These are phyloP conservation scores for Yamadazyma atmosphaerica DNA, from an alignment of 1,139 yeast species.

Conservation along the genomic window DNA sequence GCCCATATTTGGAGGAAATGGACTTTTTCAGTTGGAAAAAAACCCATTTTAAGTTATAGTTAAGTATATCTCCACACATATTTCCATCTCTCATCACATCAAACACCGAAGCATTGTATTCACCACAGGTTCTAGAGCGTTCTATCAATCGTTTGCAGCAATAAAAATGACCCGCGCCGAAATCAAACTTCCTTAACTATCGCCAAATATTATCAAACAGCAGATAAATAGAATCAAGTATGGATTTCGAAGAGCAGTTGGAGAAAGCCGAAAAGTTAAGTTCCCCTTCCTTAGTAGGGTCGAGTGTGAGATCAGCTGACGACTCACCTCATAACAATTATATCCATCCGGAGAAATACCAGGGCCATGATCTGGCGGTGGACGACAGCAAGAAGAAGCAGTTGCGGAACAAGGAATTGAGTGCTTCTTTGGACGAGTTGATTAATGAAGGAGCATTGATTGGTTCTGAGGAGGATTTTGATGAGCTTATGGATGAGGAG, in stretches of 20 bases:
- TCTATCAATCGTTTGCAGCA: too few species aligned
- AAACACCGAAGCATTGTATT: too few species aligned
- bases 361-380: slow-evolving; percentile 5
- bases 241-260: slow-evolving; percentile 59
- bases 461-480: slow-evolving; percentile 58
- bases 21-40: too few species aligned
- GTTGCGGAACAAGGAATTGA: slow-evolving; percentile 21
- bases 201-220: too few species aligned
- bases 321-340: slow-evolving; percentile 48
- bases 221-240: slow-evolving; percentile 14
- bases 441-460: slow-evolving; percentile 61
- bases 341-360: slow-evolving; percentile 48
- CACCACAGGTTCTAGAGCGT: too few species aligned
- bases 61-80: too few species aligned
- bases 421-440: slow-evolving; percentile 56
- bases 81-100: too few species aligned
- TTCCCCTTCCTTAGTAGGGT: slow-evolving; percentile 59
- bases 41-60: too few species aligned
- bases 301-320: slow-evolving; percentile 54
- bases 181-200: too few species aligned
- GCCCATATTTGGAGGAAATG: too few species aligned
- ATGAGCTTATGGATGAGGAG: slow-evolving; percentile 48
- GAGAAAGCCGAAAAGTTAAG: slow-evolving; percentile 51
- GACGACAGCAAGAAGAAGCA: slow-evolving; percentile 15
- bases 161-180: too few species aligned